A percentile compares a stretch with the other conserved stretches of the same genome.
These are phyloP conservation scores for Cladophialophora carrionii DNA, from an alignment of 2,329 filamentous ascomycete genomes.

Conservation along the genomic window DNA sequence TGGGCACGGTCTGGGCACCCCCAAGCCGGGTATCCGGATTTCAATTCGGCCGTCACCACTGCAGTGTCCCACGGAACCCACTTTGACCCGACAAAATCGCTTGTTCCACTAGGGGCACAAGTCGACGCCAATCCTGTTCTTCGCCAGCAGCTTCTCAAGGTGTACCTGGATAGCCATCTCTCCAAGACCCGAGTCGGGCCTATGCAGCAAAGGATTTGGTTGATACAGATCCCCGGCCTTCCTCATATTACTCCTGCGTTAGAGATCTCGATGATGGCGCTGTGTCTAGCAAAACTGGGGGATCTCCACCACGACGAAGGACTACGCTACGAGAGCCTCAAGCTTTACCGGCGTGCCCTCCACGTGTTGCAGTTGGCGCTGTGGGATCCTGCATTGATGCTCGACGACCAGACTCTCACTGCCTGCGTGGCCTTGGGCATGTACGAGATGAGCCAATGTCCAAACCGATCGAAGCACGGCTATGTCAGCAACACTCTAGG, in stretches of 20 bases:
- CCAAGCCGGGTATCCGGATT: background rate
- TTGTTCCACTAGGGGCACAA: conserved; percentile 5
- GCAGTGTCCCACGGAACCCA: background rate
- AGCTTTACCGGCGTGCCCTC: conserved; percentile 44
- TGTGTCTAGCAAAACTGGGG: conserved; percentile 41
- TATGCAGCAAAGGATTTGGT: conserved; percentile 38
- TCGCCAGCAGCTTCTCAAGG: conserved; percentile 41
- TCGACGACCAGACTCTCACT: conserved; percentile 44
- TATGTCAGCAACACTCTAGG: conserved; percentile 44
- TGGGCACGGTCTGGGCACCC: background rate
- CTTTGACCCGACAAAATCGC: background rate
- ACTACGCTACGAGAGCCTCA: conserved; percentile 40
- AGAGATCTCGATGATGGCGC: conserved; percentile 40
- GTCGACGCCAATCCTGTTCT: conserved; percentile 27
- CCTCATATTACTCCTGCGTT: conserved; percentile 39
- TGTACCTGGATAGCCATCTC: conserved; percentile 39
- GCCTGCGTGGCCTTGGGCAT: conserved; percentile 44
- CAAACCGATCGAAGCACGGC: conserved; percentile 39
- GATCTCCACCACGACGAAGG: conserved; percentile 33
- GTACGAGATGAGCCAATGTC: conserved; percentile 46
- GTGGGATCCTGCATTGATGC: conserved; percentile 41
- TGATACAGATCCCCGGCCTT: conserved; percentile 39
- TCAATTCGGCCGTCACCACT: background rate
- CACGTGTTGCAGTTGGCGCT: conserved; percentile 45
- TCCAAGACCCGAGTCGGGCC: conserved; percentile 25